These are phyloP conservation scores for Trichoderma citrinoviride DNA, from an alignment of 2,329 filamentous ascomycete species.

Conservation along the genomic window DNA sequence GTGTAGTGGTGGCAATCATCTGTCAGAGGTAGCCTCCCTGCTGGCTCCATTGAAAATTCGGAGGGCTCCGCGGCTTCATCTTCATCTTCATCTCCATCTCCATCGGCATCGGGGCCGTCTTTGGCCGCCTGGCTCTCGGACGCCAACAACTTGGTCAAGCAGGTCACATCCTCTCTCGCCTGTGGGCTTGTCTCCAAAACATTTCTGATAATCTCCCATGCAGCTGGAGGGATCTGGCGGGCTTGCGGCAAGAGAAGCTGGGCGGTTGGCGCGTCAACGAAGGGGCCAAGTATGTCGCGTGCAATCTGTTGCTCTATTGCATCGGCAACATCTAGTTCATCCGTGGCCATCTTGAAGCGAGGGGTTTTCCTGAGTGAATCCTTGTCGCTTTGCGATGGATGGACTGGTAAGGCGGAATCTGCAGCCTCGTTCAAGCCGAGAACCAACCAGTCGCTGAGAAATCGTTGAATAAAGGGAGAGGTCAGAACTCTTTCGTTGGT, in stretches of 20 bases:
- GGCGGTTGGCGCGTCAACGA: slow-evolving; percentile 9
- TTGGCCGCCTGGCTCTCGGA: neutral
- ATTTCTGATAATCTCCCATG: slow-evolving; percentile 6
- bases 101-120: neutral
- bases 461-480: neutral
- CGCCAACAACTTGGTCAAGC: slow-evolving; percentile 4
- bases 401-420: neutral
- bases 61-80: neutral
- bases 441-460: neutral
- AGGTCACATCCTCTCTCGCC: slow-evolving; percentile 4
- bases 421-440: neutral
- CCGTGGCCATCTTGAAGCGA: neutral
- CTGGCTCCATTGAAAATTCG: slow-evolving; percentile 40
- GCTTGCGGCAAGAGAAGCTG: slow-evolving; percentile 16
- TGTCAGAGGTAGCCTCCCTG: slow-evolving; percentile 51
- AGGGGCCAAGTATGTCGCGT: slow-evolving; percentile 8
- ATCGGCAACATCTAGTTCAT: neutral
- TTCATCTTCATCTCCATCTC: neutral
- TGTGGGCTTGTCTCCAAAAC: neutral
- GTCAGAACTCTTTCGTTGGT: neutral
- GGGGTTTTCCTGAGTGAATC: neutral
- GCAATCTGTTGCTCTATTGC: slow-evolving; percentile 1
- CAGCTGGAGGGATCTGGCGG: slow-evolving; percentile 5
- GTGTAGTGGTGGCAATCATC: slow-evolving; percentile 74
- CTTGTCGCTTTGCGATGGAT: neutral